Evolutionary conservation across 2,329 filamentous ascomycete genomes (phyloP), one percentile per base, ranked within the genome.

Genomic region (Pseudocercospora fuligena): DNA sequence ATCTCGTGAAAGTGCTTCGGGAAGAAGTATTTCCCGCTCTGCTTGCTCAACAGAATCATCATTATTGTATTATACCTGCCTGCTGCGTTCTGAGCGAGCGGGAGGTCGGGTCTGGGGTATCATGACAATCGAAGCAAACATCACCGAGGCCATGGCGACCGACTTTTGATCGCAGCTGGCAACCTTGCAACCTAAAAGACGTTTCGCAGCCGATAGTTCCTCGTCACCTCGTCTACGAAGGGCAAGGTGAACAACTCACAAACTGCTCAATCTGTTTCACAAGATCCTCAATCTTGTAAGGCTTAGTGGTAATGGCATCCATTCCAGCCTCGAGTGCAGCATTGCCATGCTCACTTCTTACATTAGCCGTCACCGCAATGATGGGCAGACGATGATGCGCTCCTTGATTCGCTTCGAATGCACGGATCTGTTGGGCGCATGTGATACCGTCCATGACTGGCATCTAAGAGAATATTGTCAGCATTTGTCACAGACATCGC

Each of bases 1-100:
- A 88, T 93, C 60, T 75, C 73, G 46, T 78, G 66, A 73, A 16
- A 8, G 16, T 43, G 40, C 16, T 16, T 43, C 2, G 40, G 40
- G 8, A 8, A 43, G 40, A 8, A 19, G 33, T 31, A 36, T 12
- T 19, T 43, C 16, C 40, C n/a, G 40, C 40, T 43, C 40, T 43
- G 40, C 40, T 43, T 43, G 40, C 14, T 43, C 6, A 5, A 19
- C 16, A 5, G 40, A 43, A 43, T 43, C 40, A 7, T 19, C n/a
- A 43, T 9, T 43, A 19, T 19, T 43, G 40, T 19, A 43, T 43
- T 19, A 43, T 43, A 8, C 16, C 40, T 43, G 16, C 40, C 40
- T 43, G 40, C 40, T 43, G 40, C 40, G 40, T 43, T 43, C 40
- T 43, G 40, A 43, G 40, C 40, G 40, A 43, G 40, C 40, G 40